phyloP scores from a whole-genome alignment of 305 asterid genomes.

The Fraxinus sp. region DNA sequence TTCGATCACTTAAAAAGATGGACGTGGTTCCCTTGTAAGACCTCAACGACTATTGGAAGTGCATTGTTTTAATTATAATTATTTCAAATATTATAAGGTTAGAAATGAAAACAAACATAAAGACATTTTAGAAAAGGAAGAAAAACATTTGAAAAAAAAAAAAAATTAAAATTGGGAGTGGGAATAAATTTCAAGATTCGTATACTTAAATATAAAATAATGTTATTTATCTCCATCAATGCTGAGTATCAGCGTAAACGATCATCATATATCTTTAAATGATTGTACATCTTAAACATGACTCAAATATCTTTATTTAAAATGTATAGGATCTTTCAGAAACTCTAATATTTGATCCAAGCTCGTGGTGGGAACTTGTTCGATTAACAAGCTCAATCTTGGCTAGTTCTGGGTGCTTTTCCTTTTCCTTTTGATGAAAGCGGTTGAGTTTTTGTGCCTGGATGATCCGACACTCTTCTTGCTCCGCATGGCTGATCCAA shows the following conservation, averaged over 20 bases:
- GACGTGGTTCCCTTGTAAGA: neutral
- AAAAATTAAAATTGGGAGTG: neutral
- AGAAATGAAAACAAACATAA: neutral
- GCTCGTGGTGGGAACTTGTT: neutral
- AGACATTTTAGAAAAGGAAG: neutral
- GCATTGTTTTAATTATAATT: neutral
- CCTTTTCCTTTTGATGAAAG: too few species aligned
- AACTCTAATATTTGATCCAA: neutral
- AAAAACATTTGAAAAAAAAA: too few species aligned
- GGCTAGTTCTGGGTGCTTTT: neutral
- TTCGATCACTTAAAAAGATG: neutral
- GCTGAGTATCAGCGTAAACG: neutral
- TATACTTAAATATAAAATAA: neutral
- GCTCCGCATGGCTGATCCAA: too few species aligned
- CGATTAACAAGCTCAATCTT: neutral
- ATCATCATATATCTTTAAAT: neutral
- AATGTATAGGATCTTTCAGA: neutral
- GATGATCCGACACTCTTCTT: too few species aligned
- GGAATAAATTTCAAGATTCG: neutral
- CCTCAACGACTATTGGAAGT: neutral
- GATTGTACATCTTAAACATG: neutral
- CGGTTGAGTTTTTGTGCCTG: too few species aligned
- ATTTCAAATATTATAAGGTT: neutral
- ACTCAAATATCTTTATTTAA: neutral
- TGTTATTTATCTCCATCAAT: neutral